Percentiles rank a stretch among this genome's conserved stretches.
These are phyloP conservation scores for Hydnomerulius pinastri DNA, from an alignment of 768 basidiomycete genomes.

Conservation along the genomic window DNA sequence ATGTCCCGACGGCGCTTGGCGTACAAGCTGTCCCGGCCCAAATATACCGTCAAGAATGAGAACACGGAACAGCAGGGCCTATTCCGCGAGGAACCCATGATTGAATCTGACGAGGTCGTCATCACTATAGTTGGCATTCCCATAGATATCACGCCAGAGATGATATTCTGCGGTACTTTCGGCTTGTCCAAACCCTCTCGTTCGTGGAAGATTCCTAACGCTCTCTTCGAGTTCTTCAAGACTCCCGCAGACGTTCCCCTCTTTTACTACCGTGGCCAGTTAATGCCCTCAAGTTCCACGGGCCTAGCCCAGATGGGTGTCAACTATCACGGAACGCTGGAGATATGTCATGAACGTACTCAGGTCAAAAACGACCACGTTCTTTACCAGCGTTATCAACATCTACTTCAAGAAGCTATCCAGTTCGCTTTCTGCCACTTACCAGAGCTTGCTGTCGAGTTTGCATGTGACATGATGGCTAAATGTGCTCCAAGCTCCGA, in stretches of 20 bases:
- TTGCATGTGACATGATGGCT: constrained; percentile 15
- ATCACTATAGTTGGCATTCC: constrained; percentile 19
- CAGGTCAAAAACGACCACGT: constrained; percentile 4
- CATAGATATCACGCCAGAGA: constrained; percentile 9
- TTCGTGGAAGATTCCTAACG: constrained; percentile 13
- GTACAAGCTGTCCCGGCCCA: constrained; percentile 17
- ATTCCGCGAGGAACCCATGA: constrained; percentile 8
- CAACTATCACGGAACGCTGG: constrained; percentile 17
- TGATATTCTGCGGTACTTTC: constrained; percentile 15
- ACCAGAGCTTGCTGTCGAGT: constrained; percentile 15
- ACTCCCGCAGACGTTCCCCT: constrained; percentile 7
- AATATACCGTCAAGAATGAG: constrained; percentile 6
- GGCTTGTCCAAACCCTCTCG: constrained; percentile 12
- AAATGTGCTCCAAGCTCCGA: background rate
- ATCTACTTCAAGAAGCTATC: constrained; percentile 11
- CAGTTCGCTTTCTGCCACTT: constrained; percentile 12
- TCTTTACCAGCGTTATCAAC: constrained; percentile 11
- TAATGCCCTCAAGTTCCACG: constrained; percentile 6
- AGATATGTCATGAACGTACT: constrained; percentile 7
- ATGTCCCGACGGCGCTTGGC: constrained; percentile 15
- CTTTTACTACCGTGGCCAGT: constrained; percentile 19
- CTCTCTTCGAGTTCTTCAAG: constrained; percentile 18
- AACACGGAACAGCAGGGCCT: constrained; percentile 4
- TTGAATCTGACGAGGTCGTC: constrained; percentile 16
- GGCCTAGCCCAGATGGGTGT: constrained; percentile 9